Base-by-base conservation (phyloP, 371 early-diverging fungal genomes). In the Enterospora canceri region DNA sequence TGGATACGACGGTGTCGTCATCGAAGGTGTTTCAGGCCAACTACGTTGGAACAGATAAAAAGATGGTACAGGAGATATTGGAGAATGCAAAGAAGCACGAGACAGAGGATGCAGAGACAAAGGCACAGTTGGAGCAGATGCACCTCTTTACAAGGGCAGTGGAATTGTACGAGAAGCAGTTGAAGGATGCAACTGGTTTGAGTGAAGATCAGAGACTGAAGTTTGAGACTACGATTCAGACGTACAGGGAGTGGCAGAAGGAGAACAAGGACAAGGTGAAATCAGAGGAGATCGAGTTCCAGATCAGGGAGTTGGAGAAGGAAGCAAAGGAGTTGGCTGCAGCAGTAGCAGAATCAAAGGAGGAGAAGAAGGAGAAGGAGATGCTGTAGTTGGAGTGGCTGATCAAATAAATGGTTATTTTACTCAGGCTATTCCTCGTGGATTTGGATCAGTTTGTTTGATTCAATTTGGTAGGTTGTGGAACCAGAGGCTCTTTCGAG, bases 1-100 rank as follows among this genome's bases (percentile, higher is more conserved):
- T 47, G 58, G 35, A 63, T 16, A 71, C 64, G 1, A 58, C 59
- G 28, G 48, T 61, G 51, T 0, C 0, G 0, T 24, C 12, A 15
- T 3, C 3, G 8, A 32, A 24, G 15, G 58, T 57, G 15, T 57
- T 57, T 31, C 26, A 57, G 26, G 12, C 24, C 4, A 21, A 57
- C 12, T 32, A 30, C 16, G 23, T 24, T 21, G 21, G 32, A 3
- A 12, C 12, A 31, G 12, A 24, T 33, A 57, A 57, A 32, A 33
- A 23, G 3, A 12, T 16, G 3, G 21, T 57, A n/a, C 3, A 57
- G 12, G 8, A 57, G 23, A 57, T 57, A 4, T 23, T 57, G 24
- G 32, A 57, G 8, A 23, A 5, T 57, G 58, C 58, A 8, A 57
- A 57, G 33, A 31, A 23, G 33, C 32, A 30, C 23, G 21, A 57